These are phyloP conservation scores for Hericium alpestre DNA, from an alignment of 768 basidiomycete genomes.

Conservation along the genomic window DNA sequence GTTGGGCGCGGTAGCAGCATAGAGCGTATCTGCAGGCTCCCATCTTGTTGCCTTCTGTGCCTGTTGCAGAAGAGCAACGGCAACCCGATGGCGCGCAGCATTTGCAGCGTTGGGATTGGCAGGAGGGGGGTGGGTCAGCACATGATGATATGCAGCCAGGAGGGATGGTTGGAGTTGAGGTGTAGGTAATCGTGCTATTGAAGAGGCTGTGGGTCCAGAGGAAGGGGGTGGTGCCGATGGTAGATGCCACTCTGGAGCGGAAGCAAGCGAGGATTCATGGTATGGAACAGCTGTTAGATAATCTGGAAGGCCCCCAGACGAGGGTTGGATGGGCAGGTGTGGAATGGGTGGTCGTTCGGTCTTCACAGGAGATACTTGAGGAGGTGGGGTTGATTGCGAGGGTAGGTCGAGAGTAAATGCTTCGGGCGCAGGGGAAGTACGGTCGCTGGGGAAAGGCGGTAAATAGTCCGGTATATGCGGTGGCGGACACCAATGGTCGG, in stretches of 20 bases:
- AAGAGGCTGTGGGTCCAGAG: conserved; percentile 10
- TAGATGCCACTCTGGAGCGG: conserved; percentile 60
- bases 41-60: conserved; percentile 50
- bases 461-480: conserved; percentile 55
- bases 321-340: conserved; percentile 13
- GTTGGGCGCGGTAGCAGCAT: conserved; percentile 46
- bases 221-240: conserved; percentile 41
- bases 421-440: conserved; percentile 19
- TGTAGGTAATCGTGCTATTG: conserved; percentile 27
- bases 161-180: conserved; percentile 57
- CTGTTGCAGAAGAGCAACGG: conserved; percentile 55
- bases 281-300: conserved; percentile 67
- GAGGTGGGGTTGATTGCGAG: conserved; percentile 22
- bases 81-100: conserved; percentile 63
- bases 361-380: conserved; percentile 27
- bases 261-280: conserved; percentile 57
- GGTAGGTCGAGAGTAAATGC: conserved; percentile 27
- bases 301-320: conserved; percentile 44
- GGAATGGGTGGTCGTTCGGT: conserved; percentile 26
- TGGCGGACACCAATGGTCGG: conserved; percentile 49
- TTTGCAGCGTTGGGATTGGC: conserved; percentile 37
- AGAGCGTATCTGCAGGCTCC: conserved; percentile 55
- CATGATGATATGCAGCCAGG: conserved; percentile 63
- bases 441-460: conserved; percentile 50
- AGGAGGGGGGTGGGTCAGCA: conserved; percentile 59